A percentile compares a stretch with the other conserved stretches of the same genome.
Conservation (phyloP, 1,284 basidiomycete species). For the Rhodofomes roseus region DNA sequence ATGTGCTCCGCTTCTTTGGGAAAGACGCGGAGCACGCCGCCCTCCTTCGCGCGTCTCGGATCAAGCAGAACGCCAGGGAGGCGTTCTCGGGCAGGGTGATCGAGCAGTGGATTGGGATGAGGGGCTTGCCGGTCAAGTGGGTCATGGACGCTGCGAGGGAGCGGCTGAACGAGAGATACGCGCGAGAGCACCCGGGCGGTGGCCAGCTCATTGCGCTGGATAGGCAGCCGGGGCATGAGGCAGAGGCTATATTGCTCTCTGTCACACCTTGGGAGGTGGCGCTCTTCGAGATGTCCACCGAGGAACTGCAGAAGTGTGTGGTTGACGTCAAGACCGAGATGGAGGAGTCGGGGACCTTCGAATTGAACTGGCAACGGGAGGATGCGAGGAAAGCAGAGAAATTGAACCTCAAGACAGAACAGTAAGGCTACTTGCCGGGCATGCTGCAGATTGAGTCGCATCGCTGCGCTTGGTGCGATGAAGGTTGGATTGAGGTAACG, state of each 20-base stretch:
- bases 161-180: conserved; percentile 30
- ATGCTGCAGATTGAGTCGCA: not conserved
- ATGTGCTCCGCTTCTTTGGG: conserved; percentile 50
- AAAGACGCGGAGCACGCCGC: conserved; percentile 48
- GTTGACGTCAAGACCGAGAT: conserved; percentile 26
- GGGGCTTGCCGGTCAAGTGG: conserved; percentile 44
- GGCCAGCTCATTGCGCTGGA: not conserved
- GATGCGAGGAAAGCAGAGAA: conserved; percentile 16
- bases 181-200: not conserved
- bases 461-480: too few relatives aligned
- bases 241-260: not conserved
- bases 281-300: conserved; percentile 22
- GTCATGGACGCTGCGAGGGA: conserved; percentile 46
- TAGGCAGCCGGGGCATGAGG: not conserved
- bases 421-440: not conserved
- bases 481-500: too few relatives aligned
- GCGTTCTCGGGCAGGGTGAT: conserved; percentile 50
- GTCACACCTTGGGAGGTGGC: conserved; percentile 23
- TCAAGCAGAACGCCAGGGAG: conserved; percentile 36
- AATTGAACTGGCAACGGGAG: conserved; percentile 19
- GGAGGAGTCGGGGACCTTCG: conserved; percentile 17
- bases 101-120: conserved; percentile 49
- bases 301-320: conserved; percentile 22
- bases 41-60: conserved; percentile 28
- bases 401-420: not conserved